These are phyloP conservation scores for Cryptococcus sp. DNA, from an alignment of 1,284 basidiomycete species.

Conservation along the genomic window DNA sequence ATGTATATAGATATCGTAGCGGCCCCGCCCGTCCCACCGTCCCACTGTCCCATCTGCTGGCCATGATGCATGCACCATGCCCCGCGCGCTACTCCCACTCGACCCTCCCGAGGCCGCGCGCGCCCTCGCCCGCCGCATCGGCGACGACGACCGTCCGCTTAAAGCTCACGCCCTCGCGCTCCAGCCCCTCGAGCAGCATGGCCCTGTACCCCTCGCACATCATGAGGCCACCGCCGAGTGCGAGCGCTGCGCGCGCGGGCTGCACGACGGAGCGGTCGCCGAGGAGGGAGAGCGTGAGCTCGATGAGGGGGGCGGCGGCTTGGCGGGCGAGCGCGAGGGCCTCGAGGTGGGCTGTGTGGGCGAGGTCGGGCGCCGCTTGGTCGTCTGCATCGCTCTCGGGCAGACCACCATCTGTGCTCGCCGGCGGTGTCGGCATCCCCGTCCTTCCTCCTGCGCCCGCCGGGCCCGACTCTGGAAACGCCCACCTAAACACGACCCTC, in stretches of 20 bases:
- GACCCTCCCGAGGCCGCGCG: constrained; percentile 31
- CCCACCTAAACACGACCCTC: constrained; percentile 36
- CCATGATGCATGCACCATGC: neutral
- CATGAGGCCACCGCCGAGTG: constrained; percentile 42
- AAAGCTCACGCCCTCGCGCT: constrained; percentile 27
- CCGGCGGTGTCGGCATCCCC: constrained; percentile 16
- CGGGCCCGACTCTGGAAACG: constrained; percentile 27
- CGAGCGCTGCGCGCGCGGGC: constrained; percentile 27
- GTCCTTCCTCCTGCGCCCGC: no score
- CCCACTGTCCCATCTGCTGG: no score
- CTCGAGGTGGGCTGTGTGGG: constrained; percentile 13
- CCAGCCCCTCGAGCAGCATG: constrained; percentile 31
- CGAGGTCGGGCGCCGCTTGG: neutral
- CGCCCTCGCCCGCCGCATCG: constrained; percentile 42
- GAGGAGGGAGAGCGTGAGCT: constrained; percentile 31
- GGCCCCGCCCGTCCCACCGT: no score
- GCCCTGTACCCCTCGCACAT: constrained; percentile 34
- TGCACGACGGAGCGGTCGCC: constrained; percentile 36
- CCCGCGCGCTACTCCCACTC: constrained; percentile 14
- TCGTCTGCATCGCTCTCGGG: neutral
- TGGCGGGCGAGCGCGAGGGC: constrained; percentile 27
- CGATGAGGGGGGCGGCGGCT: constrained; percentile 27
- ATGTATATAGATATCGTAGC: no score
- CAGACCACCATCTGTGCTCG: constrained; percentile 1
- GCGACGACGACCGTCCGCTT: constrained; percentile 28